Base-by-base conservation (phyloP, 768 basidiomycete genomes). In the Roridomyces roridus region DNA sequence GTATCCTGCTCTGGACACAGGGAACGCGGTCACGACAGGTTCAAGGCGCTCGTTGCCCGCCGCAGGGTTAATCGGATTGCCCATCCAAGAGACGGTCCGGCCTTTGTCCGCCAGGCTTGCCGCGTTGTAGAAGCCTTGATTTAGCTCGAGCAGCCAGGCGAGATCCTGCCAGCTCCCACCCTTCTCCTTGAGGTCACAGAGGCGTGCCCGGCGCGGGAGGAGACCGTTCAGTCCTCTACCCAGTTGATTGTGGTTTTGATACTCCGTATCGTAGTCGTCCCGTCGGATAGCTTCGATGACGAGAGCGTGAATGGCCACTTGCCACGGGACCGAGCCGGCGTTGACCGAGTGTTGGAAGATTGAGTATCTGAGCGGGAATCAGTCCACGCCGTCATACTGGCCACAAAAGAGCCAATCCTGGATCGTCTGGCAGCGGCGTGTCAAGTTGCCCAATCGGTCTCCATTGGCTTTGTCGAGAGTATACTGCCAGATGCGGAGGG, bases 101-200 rank as follows among this genome's bases (percentile, higher is more conserved):
- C 42, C 39, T 18, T 55, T 46, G 45, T 35, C 67, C 18, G 68
- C 67, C 6, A 69, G 66, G 44, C 59, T 51, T 5, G 64, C 66
- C 8, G 66, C 58, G 46, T 69, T 69, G 41, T 68, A 69, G 28
- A 64, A 68, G 2, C 62, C 67, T 26, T 68, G 67, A 48, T 68
- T 68, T 14, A 68, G 47, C 51, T 68, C 67, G 18, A 69, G 51
- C 28, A 69, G 44, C 68, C 67, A 68, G 3, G 68, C 66, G 14
- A 70, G 54, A 36, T 70, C 68, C 12, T 50, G 59, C 68, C 68
- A 68, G 6, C 67, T 66, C 28, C 65, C 57, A 15, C 55, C 24
- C 14, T 43, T 48, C 12, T 47, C 60, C 17, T 14, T 18, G 17
- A 65, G 50, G 51, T 65, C 60, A 1, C 34, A 20, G 18, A 62